Base-by-base conservation (phyloP, 805 yeast species). In the Lipomyces orientalis region DNA sequence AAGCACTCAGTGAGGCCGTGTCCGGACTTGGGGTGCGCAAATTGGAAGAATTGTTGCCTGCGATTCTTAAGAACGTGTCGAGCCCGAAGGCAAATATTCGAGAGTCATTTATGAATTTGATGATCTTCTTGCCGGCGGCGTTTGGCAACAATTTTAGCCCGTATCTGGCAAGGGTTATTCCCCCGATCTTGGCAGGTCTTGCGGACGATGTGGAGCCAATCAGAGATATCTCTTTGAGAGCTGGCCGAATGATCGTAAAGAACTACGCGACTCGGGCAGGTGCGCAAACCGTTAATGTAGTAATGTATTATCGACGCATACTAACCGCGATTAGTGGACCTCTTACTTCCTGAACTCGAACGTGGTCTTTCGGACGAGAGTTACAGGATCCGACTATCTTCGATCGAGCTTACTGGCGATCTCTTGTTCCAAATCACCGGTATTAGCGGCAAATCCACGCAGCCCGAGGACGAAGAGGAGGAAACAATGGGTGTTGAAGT, bases 321-420 rank as follows among this genome's bases (percentile, higher is more conserved):
- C 54, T 29, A 51, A 58, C 46, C 34, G 19, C 37, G 14, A 31
- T 1, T 58, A 10, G 92, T 95, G 68, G 99, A 94, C 76, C 82
- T 95, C 75, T 84, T 95, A 73, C 84, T 95, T 65, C 99, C 99
- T 34, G 99, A 95, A 79, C 85, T 95, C 67, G 98, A 95, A 79
- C 83, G 82, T 63, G 99, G 99, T 54, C 82, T 95, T 77, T 86
- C 92, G 61, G 97, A 92, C 78, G 80, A 84, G 67, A 90, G 87
- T 75, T 86, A 90, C 79, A 88, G 98, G 76, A 95, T 95, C 76
- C 87, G 99, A 79, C 83, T 93, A 66, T 90, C 97, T 0, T 93
- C 98, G 46, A 96, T 95, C 55, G 97, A 93, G 80, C 90, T 95
- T 71, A 89, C 97, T 5, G 98, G 99, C 72, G 99, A 95, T 73